Base-by-base conservation (phyloP, 2,329 filamentous ascomycete species). In the Nigrospora osmanthi region DNA sequence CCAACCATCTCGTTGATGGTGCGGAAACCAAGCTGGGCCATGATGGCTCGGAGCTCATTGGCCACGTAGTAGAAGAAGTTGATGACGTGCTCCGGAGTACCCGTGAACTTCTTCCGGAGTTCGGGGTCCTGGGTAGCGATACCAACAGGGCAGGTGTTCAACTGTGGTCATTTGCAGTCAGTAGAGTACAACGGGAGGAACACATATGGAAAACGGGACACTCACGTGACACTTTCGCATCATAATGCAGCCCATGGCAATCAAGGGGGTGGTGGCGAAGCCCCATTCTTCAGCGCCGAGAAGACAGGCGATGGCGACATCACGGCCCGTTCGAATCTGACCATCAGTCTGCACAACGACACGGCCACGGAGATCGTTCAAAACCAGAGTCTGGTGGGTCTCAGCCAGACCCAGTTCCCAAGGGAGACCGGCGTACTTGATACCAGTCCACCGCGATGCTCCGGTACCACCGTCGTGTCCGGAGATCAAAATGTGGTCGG, bases 11-110 rank as follows among this genome's bases (percentile, higher is more conserved):
- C 91, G 62, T 96, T 97, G 63, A 97, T 85, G 49, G 87, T 95
- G 53, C 91, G 84, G 80, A 95, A 89, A 54, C 91, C 91, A 57
- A 96, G 81, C 69, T 87, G 89, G 42, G 91, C 90, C 91, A 97
- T 96, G 68, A 97, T 95, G 33, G 90, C 89, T 61, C 91, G 85
- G 47, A 97, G 80, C 71, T 97, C 91, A 61, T 97, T 97, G 55
- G 91, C 87, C 43, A 97, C 78, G 60, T 96, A 97, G 72, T 96
- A 97, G 72, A 95, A 95, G 75, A 96, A 96, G 76, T 96, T 97
- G 68, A 97, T 96, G 47, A 95, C 90, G 57, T 96, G 89, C 70
- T 97, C 91, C 11, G 91, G 90, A 1, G 88, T 90, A 50, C 91
- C 91, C 54, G 83, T 75, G 67, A 97, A 96, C 70, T 96, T 97